These are phyloP conservation scores for Pythium myriotylum DNA, from an alignment of 352 stramenopile genomes.

Conservation along the genomic window DNA sequence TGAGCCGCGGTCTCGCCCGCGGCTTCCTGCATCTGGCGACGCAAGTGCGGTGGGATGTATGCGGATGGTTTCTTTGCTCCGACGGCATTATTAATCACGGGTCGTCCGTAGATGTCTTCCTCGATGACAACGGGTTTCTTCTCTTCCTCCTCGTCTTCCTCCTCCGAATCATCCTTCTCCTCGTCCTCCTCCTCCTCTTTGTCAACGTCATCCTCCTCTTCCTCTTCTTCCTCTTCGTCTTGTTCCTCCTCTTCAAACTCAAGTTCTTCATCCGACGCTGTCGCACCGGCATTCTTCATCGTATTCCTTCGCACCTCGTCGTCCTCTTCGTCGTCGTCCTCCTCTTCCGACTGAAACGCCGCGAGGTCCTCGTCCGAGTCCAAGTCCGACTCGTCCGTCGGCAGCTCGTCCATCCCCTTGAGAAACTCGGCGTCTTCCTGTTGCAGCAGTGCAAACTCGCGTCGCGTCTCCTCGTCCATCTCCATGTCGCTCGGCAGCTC, in stretches of 20 bases:
- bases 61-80: constrained; percentile 49
- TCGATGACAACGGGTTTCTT: constrained; percentile 39
- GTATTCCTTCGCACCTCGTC: constrained; percentile 46
- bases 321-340: constrained; percentile 39
- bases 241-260: constrained; percentile 48
- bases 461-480: constrained; percentile 82
- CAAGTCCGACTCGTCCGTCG: constrained; percentile 79
- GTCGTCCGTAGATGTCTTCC: constrained; percentile 86
- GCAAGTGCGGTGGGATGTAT: constrained; percentile 89
- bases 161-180: constrained; percentile 24
- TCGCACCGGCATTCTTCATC: constrained; percentile 46
- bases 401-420: constrained; percentile 81
- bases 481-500: constrained; percentile 48
- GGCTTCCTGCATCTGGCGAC: constrained; percentile 62
- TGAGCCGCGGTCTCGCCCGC: constrained; percentile 24
- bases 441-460: constrained; percentile 75
- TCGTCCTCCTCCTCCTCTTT: constrained; percentile 26
- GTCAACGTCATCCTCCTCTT: constrained; percentile 16
- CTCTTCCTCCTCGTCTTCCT: constrained; percentile 26
- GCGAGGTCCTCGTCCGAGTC: constrained; percentile 69
- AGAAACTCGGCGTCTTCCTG: constrained; percentile 85
- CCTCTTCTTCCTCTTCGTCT: constrained; percentile 21
- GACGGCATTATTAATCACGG: constrained; percentile 54
- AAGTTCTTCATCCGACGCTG: constrained; percentile 51
- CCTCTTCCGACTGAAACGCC: constrained; percentile 67